phyloP scores from a whole-genome alignment of 139 green algal species.

The Spirogloea muscicola region DNA sequence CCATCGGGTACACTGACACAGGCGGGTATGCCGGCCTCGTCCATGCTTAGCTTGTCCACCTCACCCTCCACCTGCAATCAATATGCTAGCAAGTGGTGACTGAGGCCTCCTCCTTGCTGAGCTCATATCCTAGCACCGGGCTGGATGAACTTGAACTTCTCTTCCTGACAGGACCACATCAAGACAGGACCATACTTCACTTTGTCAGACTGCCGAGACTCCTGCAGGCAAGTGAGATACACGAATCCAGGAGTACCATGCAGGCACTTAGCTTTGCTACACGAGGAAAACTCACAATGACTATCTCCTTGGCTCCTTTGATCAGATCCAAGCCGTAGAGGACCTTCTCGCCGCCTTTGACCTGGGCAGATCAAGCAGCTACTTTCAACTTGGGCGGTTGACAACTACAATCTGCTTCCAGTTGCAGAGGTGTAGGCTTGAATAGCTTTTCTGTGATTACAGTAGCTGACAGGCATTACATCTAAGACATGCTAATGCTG shows the following conservation, averaged over 20 bases:
- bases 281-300: background rate
- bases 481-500: background rate
- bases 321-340: slow-evolving; percentile 85
- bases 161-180: too few species aligned
- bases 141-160: too few species aligned
- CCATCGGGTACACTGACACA: slow-evolving; percentile 74
- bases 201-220: too few species aligned
- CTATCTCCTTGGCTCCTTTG: slow-evolving; percentile 23
- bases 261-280: too few species aligned
- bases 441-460: background rate
- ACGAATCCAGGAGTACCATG: too few species aligned
- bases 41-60: slow-evolving; percentile 85
- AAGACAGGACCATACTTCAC: too few species aligned
- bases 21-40: slow-evolving; percentile 62
- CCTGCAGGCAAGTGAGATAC: too few species aligned
- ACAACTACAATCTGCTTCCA: background rate
- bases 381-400: background rate
- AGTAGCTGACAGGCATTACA: background rate
- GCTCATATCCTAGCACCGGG: too few species aligned
- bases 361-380: slow-evolving; percentile 11
- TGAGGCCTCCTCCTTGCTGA: too few species aligned
- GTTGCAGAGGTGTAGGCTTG: background rate
- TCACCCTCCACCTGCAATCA: slow-evolving; percentile 83
- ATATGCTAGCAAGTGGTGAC: slow-evolving; percentile 53
- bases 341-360: slow-evolving; percentile 61